Evolutionary conservation across 2,329 filamentous ascomycete species (phyloP), one percentile per base, ranked within the genome.

Genomic region (Fusarium longipes): DNA sequence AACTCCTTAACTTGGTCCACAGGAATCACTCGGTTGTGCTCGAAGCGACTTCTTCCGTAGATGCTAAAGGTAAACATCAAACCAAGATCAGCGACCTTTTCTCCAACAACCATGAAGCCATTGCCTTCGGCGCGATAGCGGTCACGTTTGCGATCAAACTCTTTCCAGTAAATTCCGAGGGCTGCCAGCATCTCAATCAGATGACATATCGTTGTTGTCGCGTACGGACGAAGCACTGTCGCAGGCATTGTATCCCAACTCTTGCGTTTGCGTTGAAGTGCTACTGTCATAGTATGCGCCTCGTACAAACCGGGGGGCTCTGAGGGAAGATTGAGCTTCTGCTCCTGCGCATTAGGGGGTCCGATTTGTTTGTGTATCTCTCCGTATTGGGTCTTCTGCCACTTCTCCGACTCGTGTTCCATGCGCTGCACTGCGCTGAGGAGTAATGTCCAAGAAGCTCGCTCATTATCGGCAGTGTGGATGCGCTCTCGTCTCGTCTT

Each of bases 81-180:
- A 8, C 86, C 86, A 1, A 87, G 77, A 6, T 87, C 85, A 25
- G 75, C 72, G 5, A 82, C 71, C 24, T 81, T 76, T 42, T 79
- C 77, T 8, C 84, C 84, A 2, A 82, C 78, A 4, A 86, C 75
- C 62, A 84, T 78, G 71, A 82, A 86, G 5, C 84, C 84, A 63
- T 87, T 87, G 22, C 85, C 85, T 54, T 86, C 84, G 6, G 81
- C 85, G n/a, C 82, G 82, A 48, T 87, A 84, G 18, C 81, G 81
- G 65, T 86, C 83, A 14, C 75, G 75, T 10, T 75, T 81, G 32
- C 83, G 79, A 67, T 87, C 83, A 65, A 88, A 88, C 53, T 85
- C 83, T 63, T 84, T 85, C 86, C 86, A 88, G 73, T 88, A 82
- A 9, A 88, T 79, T 9, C 86, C 84, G 17, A 87, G 75, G 57